Base-by-base conservation (phyloP, 2,329 filamentous ascomycete species). In the Epichloe glyceriae region DNA sequence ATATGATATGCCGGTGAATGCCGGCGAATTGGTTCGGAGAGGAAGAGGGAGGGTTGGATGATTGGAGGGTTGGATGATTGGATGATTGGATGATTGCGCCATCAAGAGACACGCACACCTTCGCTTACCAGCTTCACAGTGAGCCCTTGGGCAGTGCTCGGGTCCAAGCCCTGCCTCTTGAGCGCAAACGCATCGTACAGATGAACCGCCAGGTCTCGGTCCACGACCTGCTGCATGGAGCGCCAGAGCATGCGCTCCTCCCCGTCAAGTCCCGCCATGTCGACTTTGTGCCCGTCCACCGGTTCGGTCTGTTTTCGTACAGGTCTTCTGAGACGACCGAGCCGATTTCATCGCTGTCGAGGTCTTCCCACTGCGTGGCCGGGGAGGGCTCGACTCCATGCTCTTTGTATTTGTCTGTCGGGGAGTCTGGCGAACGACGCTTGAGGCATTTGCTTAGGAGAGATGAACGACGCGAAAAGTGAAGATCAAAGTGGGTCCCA, bases 131-230 rank as follows among this genome's bases (percentile, higher is more conserved):
- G 61, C 52, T 57, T 58, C 30, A 66, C 52, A 10, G 58, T 57
- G n/a, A 67, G 50, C 42, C 60, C 58, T 19, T 57, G 50, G 2
- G 60, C 62, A 43, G 58, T 61, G 49, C 50, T 61, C 26, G 56
- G 50, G 41, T 64, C 56, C 37, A 53, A 57, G 6, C 55, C 60
- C 37, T 57, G 58, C 50, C 58, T 58, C 64, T 84, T 88, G 50
- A 94, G 70, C 37, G 76, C 76, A 67, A 85, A 84, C 0, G 84
- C 75, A 64, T 93, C 88, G 68, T 87, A 95, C 5, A 96, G 70
- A 67, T 95, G 90, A 43, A 83, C 68, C 0, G 79, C 73, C 11
- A 96, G 69, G 61, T 96, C 83, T 49, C 76, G 71, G 39, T 83
- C 78, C 37, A 79, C 73, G 15, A 81, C 63, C 44, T 79, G 74